phyloP scores from a whole-genome alignment of 2,329 filamentous ascomycete species.

The Sphaerostilbella broomeana region DNA sequence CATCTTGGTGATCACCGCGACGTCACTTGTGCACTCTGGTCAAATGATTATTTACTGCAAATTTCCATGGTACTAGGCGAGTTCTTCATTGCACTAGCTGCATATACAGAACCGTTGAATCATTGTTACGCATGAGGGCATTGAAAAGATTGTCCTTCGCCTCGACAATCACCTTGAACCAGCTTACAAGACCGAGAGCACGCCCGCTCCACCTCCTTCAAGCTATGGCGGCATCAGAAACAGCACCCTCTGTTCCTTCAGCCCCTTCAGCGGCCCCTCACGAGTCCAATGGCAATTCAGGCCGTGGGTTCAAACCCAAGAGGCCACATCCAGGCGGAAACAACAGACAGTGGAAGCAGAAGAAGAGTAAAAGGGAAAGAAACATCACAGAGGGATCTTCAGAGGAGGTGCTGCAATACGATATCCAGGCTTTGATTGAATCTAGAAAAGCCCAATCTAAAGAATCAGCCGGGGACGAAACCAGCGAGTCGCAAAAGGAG shows the following conservation, averaged over 20 bases:
- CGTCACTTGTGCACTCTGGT: neutral
- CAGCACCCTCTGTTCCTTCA: slow-evolving; percentile 5
- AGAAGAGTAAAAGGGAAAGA: slow-evolving; percentile 52
- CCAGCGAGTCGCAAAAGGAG: slow-evolving; percentile 17
- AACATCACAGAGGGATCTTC: slow-evolving; percentile 55
- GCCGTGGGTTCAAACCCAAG: slow-evolving; percentile 16
- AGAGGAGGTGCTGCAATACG: slow-evolving; percentile 60
- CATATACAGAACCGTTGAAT: no score
- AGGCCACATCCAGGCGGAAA: slow-evolving; percentile 16
- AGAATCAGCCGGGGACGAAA: slow-evolving; percentile 20
- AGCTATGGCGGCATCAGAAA: slow-evolving; percentile 13
- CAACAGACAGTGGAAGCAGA: slow-evolving; percentile 30
- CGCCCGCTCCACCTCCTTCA: slow-evolving; percentile 1
- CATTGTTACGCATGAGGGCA: no score
- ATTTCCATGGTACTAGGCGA: no score
- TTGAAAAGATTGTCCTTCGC: slow-evolving; percentile 6
- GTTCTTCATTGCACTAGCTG: no score
- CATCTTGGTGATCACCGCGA: no score
- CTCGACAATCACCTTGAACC: neutral
- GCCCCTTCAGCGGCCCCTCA: neutral
- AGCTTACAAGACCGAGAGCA: neutral
- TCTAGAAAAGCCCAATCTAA: slow-evolving; percentile 31
- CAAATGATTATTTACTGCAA: no score
- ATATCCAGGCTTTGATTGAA: slow-evolving; percentile 51
- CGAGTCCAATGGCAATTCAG: slow-evolving; percentile 9